Evolutionary conservation across 805 yeast species (phyloP), one percentile per base, ranked within the genome.

Genomic region (Scheffersomyces coipomensis): DNA sequence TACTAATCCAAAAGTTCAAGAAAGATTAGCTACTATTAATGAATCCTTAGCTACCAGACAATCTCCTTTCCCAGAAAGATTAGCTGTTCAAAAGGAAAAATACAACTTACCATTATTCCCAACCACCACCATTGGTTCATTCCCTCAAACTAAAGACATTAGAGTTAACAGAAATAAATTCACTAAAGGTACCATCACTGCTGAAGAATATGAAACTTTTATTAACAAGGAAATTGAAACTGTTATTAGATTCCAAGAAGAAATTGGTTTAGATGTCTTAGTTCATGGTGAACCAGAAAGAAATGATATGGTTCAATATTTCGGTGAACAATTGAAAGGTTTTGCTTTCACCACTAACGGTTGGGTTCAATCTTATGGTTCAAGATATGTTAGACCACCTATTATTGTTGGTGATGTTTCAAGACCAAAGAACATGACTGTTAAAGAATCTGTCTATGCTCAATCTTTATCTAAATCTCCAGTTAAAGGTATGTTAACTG

Each of bases 281-380:
- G 99, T 93, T 54, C 99, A 93, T 76, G 99, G 99, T 79, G 99
- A 93, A 80, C 99, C 99, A 73, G 99, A 93, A 83, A 87, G 99
- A 83, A 93, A 93, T 79, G 99, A 93, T 79, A 93, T 93, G 99
- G 99, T 93, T 63, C 99, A 93, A 81, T 93, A 91, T 85, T 93
- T 93, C 55, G 99, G 99, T 80, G 99, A 93, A 79, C 89, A 88
- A 79, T 79, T 93, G 69, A 85, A 87, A 66, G 99, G 99, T 74
- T 93, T 86, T 70, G 96, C 96, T 57, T 93, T 93, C 83, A 93
- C 99, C 74, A 78, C 86, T 58, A 88, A 88, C 81, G 99, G 99
- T 75, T 93, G 99, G 99, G 99, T 93, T 62, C 99, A 93, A 81
- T 93, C 99, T 55, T 93, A 91, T 73, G 99, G 99, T 81, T 90